These are phyloP conservation scores for Pulicaria dysenterica DNA, from an alignment of 129 eudicot genomes.

Conservation along the genomic window DNA sequence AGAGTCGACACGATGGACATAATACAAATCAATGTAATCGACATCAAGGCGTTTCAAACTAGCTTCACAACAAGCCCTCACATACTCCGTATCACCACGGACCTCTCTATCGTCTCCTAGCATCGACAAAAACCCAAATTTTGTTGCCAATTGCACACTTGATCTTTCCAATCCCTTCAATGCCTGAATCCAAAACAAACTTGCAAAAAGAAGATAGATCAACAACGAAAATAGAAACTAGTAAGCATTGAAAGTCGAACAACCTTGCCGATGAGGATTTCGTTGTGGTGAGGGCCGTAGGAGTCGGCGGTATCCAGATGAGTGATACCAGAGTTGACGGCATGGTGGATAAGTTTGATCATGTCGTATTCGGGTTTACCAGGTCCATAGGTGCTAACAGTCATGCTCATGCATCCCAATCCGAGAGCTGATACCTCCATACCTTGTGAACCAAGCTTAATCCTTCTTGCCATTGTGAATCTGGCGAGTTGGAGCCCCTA, in stretches of 20 bases:
- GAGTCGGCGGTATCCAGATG: slow-evolving; percentile 47
- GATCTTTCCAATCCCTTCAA: slow-evolving; percentile 44
- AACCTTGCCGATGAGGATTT: slow-evolving; percentile 56
- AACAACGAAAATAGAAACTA: background rate
- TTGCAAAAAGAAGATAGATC: too few species aligned
- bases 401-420: slow-evolving; percentile 53
- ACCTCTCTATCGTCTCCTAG: slow-evolving; percentile 13
- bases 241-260: background rate
- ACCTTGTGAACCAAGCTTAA: slow-evolving; percentile 61
- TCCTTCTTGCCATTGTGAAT: slow-evolving; percentile 25
- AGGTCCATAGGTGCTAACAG: slow-evolving; percentile 36
- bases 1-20: slow-evolving; percentile 41
- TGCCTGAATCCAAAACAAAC: slow-evolving; percentile 19
- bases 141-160: slow-evolving; percentile 30
- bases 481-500: too few species aligned
- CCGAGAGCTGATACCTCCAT: slow-evolving; percentile 54
- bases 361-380: slow-evolving; percentile 48
- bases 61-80: slow-evolving; percentile 46
- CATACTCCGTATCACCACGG: slow-evolving; percentile 44
- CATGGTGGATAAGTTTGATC: slow-evolving; percentile 51
- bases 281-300: slow-evolving; percentile 52
- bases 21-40: slow-evolving; percentile 48
- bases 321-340: slow-evolving; percentile 49
- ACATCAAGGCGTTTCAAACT: slow-evolving; percentile 50
- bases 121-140: slow-evolving; percentile 41